Evolutionary conservation across 768 basidiomycete genomes (phyloP), one percentile per base, ranked within the genome.

Genomic region (Trametopsis cervina): DNA sequence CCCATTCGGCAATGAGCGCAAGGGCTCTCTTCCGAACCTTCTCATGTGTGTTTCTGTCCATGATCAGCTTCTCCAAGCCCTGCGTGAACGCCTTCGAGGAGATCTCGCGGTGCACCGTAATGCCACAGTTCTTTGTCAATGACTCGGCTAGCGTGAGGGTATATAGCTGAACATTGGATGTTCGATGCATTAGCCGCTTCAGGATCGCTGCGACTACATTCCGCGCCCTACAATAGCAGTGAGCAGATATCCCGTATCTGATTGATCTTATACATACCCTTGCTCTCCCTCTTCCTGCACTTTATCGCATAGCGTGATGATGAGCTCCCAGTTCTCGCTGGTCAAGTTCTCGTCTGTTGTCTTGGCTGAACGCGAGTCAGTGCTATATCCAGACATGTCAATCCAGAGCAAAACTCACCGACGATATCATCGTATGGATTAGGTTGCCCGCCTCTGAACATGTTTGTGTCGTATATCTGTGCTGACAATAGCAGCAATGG

Each of bases 271-370:
- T n/a, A 66, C 79, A 53, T 47, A 93, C 94, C 94, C 94, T 40
- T 76, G 67, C 60, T 85, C 80, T 2, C 89, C 86, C 54, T 99
- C 95, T 11, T 93, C 92, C 24, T 76, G 73, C 4, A 99, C 93
- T 67, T 96, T 96, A 71, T 99, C 96, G 57, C 93, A 96, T n/a
- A 98, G 66, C 57, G 88, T 91, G 42, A 97, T 63, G 53, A 94
- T 90, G 50, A 92, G 72, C 62, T 93, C 93, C 96, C 96, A 99
- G 66, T 96, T 89, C 69, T 96, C 95, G 47, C 76, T 74, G 0
- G 94, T 94, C 50, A 94, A 72, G 64, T 92, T 93, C 77, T 98
- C 96, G 64, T 94, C 91, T n/a, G 96, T 99, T 26, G 95, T 88
- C 69, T 96, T 95, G 58, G 68, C 94, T 96, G 66, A 20, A 26